Percentiles rank a stretch among this genome's conserved stretches.
These are phyloP conservation scores for Populus hybrid DNA, from an alignment of 441 rosid genomes.

Conservation along the genomic window DNA sequence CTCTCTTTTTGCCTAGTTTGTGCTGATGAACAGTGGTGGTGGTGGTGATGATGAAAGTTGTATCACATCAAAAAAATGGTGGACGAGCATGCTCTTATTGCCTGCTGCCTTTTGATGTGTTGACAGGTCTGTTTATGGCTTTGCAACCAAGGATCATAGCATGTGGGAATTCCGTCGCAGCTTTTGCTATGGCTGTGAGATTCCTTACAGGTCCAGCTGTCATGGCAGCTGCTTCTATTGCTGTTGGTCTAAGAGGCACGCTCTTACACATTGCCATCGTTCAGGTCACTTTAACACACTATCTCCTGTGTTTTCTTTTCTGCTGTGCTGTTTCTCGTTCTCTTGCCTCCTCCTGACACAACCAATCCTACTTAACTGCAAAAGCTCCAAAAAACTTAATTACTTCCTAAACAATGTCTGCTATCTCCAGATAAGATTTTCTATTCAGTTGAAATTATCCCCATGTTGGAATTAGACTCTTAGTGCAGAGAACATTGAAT, in stretches of 20 bases:
- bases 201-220: conserved; percentile 94
- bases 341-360: conserved; percentile 25
- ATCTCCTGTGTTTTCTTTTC: not conserved
- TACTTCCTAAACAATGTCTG: not conserved
- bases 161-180: conserved; percentile 53
- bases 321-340: not conserved
- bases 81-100: conserved; percentile 17
- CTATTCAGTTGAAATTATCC: conserved; percentile 15
- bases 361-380: conserved; percentile 29
- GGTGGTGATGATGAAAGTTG: conserved; percentile 30
- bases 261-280: conserved; percentile 88
- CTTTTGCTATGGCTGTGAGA: conserved; percentile 85
- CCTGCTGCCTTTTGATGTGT: conserved; percentile 12
- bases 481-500: conserved; percentile 18
- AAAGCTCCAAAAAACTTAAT: conserved; percentile 14
- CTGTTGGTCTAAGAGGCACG: conserved; percentile 78
- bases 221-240: conserved; percentile 90
- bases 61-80: not conserved
- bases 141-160: conserved; percentile 58
- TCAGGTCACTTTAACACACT: conserved; percentile 45
- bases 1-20: conserved; percentile 19
- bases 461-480: not conserved
- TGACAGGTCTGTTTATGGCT: conserved; percentile 95
- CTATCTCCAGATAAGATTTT: conserved; percentile 20
- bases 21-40: conserved; percentile 28